Evolutionary conservation across 192 early-diverging fungal genomes (phyloP).

Genomic region (Gonapodya sp.): DNA sequence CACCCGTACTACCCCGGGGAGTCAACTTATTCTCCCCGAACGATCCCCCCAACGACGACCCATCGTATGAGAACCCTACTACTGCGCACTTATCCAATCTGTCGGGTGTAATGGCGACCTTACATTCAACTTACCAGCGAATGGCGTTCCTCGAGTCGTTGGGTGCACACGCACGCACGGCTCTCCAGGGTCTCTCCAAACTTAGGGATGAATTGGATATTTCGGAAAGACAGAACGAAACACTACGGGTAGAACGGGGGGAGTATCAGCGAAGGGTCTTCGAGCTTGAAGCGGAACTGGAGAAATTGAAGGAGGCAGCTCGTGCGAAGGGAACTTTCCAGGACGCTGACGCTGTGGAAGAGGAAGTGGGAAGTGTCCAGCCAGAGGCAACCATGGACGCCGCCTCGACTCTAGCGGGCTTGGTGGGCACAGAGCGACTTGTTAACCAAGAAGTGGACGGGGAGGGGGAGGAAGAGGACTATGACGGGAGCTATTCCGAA

Average conservation of each 20-base stretch:
- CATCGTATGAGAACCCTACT: not conserved
- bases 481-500: not conserved
- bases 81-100: not conserved
- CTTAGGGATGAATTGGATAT: not conserved
- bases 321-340: too few species aligned
- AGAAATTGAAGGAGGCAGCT: not conserved
- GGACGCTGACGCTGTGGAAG: too few species aligned
- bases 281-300: not conserved
- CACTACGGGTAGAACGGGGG: not conserved
- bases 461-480: too few species aligned
- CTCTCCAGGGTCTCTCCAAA: not conserved
- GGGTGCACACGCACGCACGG: not conserved
- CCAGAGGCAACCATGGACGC: not conserved
- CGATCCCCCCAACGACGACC: not conserved
- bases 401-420: not conserved
- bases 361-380: too few species aligned
- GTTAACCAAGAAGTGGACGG: not conserved
- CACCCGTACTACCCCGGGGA: not conserved
- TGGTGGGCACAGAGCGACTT: not conserved
- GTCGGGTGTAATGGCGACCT: not conserved
- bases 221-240: conserved; percentile 1
- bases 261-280: not conserved
- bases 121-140: not conserved
- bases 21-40: not conserved
- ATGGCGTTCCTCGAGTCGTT: not conserved